Evolutionary conservation across 306 rosid species (phyloP), one percentile per base, ranked within the genome.

Genomic region (Cucumis hystrix): DNA sequence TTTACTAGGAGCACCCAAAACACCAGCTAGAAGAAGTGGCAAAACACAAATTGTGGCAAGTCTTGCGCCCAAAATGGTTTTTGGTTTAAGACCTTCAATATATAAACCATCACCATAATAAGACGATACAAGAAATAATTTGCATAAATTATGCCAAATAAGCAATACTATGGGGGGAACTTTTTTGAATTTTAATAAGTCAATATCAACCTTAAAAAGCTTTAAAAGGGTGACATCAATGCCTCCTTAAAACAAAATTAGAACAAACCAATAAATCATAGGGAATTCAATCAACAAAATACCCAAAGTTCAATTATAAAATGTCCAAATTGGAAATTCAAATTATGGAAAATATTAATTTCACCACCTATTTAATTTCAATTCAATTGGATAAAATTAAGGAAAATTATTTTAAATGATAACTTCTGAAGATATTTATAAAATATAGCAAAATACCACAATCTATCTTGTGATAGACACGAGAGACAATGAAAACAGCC

Each of bases 11-110:
- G 90, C 86, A 80, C 97, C 90, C 83, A 95, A 86, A 83, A 95
- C 92, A 82, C 97, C 97, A 72, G 93, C 96, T 82, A 95, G 82
- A 71, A 92, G 86, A 83, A 95, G 90, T 20, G 99, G 99, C 40
- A 92, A 82, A 81, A 95, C 91, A 85, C 97, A 92, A 88, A 89
- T 86, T 20, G 91, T 87, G 61, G 96, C 89, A 14, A 95, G 91
- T 88, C 93, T 89, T 78, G 84, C 88, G 61, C 92, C 89, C 85
- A 90, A 79, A 80, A 87, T 85, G 54, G 93, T 89, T 83, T 92
- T 88, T 72, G 98, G 98, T 76, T 84, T 86, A 87, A 90, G 87
- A 62, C 93, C 98, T 94, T 78, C 80, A 70, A 82, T 78, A 11
- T 56, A 75, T 69, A 11, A 79, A 83, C 75, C 37, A 84, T 79